These are phyloP conservation scores for Saccharata proteae DNA, from an alignment of 2,329 filamentous ascomycete genomes.

Conservation along the genomic window DNA sequence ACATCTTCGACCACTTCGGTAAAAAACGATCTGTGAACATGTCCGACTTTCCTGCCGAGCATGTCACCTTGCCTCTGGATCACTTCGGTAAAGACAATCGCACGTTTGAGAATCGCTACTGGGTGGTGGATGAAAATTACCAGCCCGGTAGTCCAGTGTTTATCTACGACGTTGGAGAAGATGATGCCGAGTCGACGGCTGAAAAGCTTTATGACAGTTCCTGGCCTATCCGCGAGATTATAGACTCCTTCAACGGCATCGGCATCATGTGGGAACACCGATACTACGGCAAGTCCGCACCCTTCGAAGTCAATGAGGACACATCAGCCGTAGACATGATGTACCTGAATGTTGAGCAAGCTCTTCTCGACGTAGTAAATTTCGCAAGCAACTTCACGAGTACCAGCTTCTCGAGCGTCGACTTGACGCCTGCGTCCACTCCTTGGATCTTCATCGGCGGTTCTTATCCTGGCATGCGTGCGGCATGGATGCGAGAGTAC, in stretches of 20 bases:
- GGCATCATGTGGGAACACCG: conserved; percentile 30
- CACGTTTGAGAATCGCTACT: conserved; percentile 26
- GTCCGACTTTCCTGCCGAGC: conserved; percentile 18
- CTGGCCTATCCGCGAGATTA: conserved; percentile 16
- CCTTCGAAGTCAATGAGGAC: conserved; percentile 19
- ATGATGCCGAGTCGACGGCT: conserved; percentile 14
- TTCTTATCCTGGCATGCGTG: conserved; percentile 26
- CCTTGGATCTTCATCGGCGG: conserved; percentile 29
- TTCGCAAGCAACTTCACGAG: conserved; percentile 30
- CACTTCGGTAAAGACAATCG: conserved; percentile 21
- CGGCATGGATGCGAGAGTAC: conserved; percentile 25
- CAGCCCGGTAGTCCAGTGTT: conserved; percentile 26
- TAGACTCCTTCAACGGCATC: conserved; percentile 23
- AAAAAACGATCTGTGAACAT: too few relatives aligned
- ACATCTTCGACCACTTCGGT: too few relatives aligned
- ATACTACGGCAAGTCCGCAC: conserved; percentile 30
- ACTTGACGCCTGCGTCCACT: conserved; percentile 22
- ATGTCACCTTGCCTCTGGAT: conserved; percentile 23
- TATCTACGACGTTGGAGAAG: conserved; percentile 26
- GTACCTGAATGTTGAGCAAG: conserved; percentile 28
- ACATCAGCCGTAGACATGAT: conserved; percentile 22
- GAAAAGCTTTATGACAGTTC: neutral
- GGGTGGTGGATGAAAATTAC: conserved; percentile 22
- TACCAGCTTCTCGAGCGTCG: conserved; percentile 19
- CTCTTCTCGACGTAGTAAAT: conserved; percentile 27